phyloP scores from a whole-genome alignment of 1,284 basidiomycete genomes.

The Cystobasidiaceae sp. region DNA sequence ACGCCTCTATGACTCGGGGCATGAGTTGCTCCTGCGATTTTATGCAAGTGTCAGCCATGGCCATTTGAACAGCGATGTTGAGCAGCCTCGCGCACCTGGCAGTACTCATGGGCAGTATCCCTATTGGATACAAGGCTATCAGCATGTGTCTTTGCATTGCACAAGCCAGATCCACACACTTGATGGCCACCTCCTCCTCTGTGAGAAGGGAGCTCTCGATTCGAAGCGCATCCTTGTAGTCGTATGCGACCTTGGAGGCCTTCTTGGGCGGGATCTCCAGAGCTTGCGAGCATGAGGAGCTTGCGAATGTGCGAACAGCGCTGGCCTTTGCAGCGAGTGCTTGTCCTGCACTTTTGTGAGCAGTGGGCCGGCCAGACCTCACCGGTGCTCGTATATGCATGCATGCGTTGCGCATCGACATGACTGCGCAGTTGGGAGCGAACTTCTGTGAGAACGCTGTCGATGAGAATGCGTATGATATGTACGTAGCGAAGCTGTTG shows the following conservation, averaged over 20 bases:
- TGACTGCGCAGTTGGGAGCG: too few species aligned
- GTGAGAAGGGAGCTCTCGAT: conserved; percentile 58
- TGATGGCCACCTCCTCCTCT: conserved; percentile 83
- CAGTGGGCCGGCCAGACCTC: too few species aligned
- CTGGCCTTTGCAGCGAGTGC: background rate
- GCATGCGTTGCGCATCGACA: too few species aligned
- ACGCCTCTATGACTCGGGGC: conserved; percentile 78
- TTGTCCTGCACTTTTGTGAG: background rate
- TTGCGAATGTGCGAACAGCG: conserved; percentile 4
- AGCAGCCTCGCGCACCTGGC: conserved; percentile 56
- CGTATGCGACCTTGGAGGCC: conserved; percentile 33
- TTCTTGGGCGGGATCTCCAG: conserved; percentile 13
- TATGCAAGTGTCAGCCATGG: background rate
- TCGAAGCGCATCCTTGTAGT: conserved; percentile 40
- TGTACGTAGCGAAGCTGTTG: too few species aligned
- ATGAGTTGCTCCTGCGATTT: conserved; percentile 63
- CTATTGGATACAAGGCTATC: conserved; percentile 48
- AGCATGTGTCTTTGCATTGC: background rate
- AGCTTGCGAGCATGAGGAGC: background rate
- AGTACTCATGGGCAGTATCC: conserved; percentile 77
- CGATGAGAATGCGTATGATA: too few species aligned
- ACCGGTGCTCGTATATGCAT: too few species aligned
- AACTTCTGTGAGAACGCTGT: too few species aligned
- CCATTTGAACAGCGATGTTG: background rate
- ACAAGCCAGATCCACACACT: conserved; percentile 52